Evolutionary conservation across 1,284 basidiomycete genomes (phyloP).

Genomic region (Irpex rosettiformis): DNA sequence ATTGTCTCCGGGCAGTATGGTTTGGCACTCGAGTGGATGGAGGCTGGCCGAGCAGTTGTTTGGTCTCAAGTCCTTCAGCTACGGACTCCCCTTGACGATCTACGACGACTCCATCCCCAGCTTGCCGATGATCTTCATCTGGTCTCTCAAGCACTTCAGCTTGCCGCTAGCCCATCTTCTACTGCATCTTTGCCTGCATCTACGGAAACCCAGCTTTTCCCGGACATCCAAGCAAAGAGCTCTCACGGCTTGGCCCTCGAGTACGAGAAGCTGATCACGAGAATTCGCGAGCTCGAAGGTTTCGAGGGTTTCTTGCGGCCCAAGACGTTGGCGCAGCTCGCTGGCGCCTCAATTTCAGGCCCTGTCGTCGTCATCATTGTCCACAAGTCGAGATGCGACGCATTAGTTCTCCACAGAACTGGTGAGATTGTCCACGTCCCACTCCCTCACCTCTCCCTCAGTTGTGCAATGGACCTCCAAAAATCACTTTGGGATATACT

Average conservation of each 20-base stretch:
- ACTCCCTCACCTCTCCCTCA: not conserved
- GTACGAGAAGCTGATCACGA: not conserved
- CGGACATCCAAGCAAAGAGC: not conserved
- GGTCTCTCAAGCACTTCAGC: not conserved
- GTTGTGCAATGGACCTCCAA: not conserved
- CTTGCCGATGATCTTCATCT: not conserved
- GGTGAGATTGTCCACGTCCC: not conserved
- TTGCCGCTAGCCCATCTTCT: not conserved
- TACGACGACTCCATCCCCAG: not conserved
- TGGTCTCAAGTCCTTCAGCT: not conserved
- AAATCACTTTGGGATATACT: not conserved
- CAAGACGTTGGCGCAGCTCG: not conserved
- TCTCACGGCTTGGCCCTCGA: not conserved
- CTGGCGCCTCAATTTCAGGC: not conserved
- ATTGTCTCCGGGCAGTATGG: not conserved
- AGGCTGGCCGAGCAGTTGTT: not conserved
- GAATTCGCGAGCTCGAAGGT: not conserved
- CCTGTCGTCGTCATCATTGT: not conserved
- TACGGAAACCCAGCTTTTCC: too few relatives aligned
- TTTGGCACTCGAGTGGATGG: not conserved
- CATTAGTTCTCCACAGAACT: not conserved
- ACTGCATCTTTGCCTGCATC: not conserved
- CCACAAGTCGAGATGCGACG: not conserved
- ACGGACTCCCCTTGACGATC: not conserved
- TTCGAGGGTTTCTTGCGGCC: not conserved